A percentile compares a stretch with the other conserved stretches of the same genome.
These are phyloP conservation scores for Chlorella ohadii DNA, from an alignment of 139 green algal species.

Conservation along the genomic window DNA sequence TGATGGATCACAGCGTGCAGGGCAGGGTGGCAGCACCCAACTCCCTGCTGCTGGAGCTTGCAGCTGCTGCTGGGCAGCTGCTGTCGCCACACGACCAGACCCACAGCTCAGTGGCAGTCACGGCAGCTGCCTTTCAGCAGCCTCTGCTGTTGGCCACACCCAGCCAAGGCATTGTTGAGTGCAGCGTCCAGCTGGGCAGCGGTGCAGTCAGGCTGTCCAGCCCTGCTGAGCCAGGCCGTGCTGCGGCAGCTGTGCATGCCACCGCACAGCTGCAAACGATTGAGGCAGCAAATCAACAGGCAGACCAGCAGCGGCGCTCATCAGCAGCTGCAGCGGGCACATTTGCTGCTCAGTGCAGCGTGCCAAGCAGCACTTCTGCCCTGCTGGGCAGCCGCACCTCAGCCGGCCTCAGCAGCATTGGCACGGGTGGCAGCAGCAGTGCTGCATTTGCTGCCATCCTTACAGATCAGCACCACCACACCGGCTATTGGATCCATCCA, in stretches of 20 bases:
- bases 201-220: background rate
- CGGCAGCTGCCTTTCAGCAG: constrained; percentile 19
- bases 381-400: too few species aligned
- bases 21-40: constrained; percentile 56
- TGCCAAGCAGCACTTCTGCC: too few species aligned
- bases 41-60: constrained; percentile 62
- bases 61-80: constrained; percentile 23
- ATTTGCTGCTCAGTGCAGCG: too few species aligned
- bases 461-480: background rate
- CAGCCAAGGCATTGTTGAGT: background rate
- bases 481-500: constrained; percentile 22
- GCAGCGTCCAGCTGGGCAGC: background rate
- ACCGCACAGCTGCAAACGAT: background rate
- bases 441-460: background rate
- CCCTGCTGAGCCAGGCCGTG: background rate
- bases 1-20: constrained; percentile 37
- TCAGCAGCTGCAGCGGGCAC: too few species aligned
- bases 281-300: background rate
- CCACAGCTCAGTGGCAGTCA: constrained; percentile 11
- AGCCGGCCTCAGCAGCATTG: too few species aligned
- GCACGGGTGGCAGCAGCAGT: too few species aligned
- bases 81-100: background rate
- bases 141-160: background rate
- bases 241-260: background rate
- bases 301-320: too few species aligned